These are phyloP conservation scores for Andalucia godoyi DNA, from an alignment of 78 protist genomes.

Conservation along the genomic window DNA sequence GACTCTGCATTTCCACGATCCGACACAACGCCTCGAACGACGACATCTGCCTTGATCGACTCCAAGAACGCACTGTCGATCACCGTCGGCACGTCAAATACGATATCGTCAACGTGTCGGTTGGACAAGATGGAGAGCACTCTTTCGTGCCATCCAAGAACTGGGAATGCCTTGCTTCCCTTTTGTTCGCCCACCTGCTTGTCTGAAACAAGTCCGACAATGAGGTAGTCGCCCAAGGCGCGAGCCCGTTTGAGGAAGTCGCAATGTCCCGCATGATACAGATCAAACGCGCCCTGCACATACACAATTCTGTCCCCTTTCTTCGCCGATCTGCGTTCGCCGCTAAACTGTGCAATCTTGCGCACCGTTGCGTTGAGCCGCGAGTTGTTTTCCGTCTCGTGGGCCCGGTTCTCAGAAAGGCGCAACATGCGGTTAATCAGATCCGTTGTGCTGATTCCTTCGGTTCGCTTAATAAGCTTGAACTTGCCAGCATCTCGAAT, in stretches of 20 bases:
- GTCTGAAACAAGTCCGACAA: slow-evolving; percentile 84
- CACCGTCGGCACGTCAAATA: slow-evolving; percentile 76
- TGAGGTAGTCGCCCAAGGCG: slow-evolving; percentile 66
- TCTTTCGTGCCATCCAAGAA: slow-evolving; percentile 87
- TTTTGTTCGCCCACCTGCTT: slow-evolving; percentile 29
- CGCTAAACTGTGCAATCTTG: slow-evolving; percentile 27
- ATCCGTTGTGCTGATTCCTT: slow-evolving; percentile 87
- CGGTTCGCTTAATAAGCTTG: slow-evolving; percentile 51
- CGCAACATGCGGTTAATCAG: slow-evolving; percentile 85
- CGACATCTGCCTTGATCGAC: slow-evolving; percentile 35
- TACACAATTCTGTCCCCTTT: slow-evolving; percentile 73
- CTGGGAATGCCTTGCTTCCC: slow-evolving; percentile 80
- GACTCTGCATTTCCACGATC: neutral
- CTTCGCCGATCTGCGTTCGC: slow-evolving; percentile 2
- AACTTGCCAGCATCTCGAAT: slow-evolving; percentile 56
- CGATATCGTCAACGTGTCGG: slow-evolving; percentile 77
- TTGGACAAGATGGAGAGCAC: slow-evolving; percentile 73
- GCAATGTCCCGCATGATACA: slow-evolving; percentile 84
- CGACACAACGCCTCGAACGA: slow-evolving; percentile 46
- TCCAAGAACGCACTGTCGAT: slow-evolving; percentile 55
- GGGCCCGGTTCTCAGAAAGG: slow-evolving; percentile 59
- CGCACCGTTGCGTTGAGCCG: slow-evolving; percentile 16
- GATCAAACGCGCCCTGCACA: slow-evolving; percentile 88
- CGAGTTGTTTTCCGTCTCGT: neutral
- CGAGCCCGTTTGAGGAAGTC: slow-evolving; percentile 58